These are phyloP conservation scores for Apodospora peruviana DNA, from an alignment of 495 filamentous ascomycete species.

Conservation along the genomic window DNA sequence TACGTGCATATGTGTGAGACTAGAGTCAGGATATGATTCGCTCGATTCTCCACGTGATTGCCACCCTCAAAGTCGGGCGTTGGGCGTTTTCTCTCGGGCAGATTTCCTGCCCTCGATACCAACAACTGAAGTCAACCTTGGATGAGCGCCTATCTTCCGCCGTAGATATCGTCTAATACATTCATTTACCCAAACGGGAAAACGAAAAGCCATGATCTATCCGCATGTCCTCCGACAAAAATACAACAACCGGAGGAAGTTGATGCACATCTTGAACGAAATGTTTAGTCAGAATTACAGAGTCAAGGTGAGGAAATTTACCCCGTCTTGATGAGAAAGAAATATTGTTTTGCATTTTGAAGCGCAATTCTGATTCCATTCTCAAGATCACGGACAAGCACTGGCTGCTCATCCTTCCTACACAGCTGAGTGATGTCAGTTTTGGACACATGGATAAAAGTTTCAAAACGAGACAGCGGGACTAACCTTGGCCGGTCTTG, in stretches of 20 bases:
- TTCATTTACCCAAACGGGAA: too few species aligned
- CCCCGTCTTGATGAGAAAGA: not conserved
- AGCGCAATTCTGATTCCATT: too few species aligned
- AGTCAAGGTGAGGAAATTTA: not conserved
- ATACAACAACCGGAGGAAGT: not conserved
- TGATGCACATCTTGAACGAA: not conserved
- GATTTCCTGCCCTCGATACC: too few species aligned
- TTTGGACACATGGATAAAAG: too few species aligned
- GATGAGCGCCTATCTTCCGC: too few species aligned
- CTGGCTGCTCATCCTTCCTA: not conserved
- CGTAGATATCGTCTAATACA: too few species aligned
- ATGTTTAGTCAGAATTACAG: slow-evolving; percentile 2
- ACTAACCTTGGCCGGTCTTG: not conserved
- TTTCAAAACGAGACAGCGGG: not conserved
- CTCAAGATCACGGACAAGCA: not conserved
- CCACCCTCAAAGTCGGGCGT: too few species aligned
- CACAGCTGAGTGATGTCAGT: not conserved
- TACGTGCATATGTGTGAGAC: too few species aligned
- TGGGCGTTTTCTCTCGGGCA: too few species aligned
- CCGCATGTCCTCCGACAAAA: slow-evolving; percentile 1
- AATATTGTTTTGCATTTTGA: not conserved
- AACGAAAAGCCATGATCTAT: not conserved
- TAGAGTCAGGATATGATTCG: too few species aligned
- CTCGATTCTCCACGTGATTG: too few species aligned
- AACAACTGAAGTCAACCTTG: too few species aligned